Conservation (phyloP, 2,329 filamentous ascomycete genomes). For the Ophiostoma quercus region DNA sequence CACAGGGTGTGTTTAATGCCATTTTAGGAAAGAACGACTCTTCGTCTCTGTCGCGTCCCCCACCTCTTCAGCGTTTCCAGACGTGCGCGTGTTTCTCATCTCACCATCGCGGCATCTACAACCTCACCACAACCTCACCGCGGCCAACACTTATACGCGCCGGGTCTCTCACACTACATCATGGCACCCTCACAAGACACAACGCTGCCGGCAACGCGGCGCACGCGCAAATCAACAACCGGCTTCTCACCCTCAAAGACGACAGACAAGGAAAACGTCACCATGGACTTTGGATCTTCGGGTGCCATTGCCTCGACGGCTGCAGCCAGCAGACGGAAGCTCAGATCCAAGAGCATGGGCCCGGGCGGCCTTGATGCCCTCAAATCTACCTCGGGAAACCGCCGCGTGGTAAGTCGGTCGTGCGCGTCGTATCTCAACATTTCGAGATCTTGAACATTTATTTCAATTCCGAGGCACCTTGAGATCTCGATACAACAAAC, state of each 20-base stretch:
- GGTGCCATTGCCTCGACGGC: constrained; percentile 37
- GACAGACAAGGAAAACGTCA: constrained; percentile 73
- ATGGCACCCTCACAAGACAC: constrained; percentile 42
- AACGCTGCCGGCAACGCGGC: constrained; percentile 52
- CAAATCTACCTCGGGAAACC: constrained; percentile 68
- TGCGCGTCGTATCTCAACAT: background rate
- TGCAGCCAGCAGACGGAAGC: constrained; percentile 58
- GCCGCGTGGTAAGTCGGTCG: constrained; percentile 61
- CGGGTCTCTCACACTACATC: background rate
- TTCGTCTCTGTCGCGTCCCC: background rate
- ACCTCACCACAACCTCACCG: background rate
- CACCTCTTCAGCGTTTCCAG: background rate
- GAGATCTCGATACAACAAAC: no score
- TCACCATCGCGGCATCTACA: background rate
- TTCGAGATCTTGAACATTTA: no score
- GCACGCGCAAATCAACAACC: constrained; percentile 67
- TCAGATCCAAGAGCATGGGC: constrained; percentile 91
- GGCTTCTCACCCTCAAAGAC: constrained; percentile 49
- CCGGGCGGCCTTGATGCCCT: constrained; percentile 83
- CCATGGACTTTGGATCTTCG: constrained; percentile 53
- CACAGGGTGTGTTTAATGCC: constrained; percentile 10
- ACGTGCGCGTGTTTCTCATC: background rate
- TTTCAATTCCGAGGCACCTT: no score
- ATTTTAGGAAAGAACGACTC: constrained; percentile 6
- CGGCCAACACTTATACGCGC: background rate